phyloP scores from a whole-genome alignment of 768 basidiomycete genomes.

The Nevesoporus exiguus region DNA sequence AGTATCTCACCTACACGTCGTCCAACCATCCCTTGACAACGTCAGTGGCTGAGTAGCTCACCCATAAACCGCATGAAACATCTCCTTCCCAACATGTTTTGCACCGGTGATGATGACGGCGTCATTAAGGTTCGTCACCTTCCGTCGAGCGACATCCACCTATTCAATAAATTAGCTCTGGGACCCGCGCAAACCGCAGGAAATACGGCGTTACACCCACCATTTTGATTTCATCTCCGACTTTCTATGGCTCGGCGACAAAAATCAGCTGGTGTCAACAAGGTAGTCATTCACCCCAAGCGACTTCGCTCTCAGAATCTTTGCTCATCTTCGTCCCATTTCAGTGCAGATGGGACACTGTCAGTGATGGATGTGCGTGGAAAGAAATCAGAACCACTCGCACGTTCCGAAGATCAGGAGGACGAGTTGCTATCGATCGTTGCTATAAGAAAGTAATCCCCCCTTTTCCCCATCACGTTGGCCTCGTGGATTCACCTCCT shows the following conservation, averaged over 20 bases:
- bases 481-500: background rate
- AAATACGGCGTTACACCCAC: slow-evolving; percentile 68
- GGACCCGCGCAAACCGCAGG: slow-evolving; percentile 74
- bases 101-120: slow-evolving; percentile 92
- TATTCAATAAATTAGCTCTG: slow-evolving; percentile 59
- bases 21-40: slow-evolving; percentile 26
- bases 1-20: slow-evolving; percentile 29
- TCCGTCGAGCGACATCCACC: background rate
- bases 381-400: slow-evolving; percentile 70
- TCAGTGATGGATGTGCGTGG: slow-evolving; percentile 90
- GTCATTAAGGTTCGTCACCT: slow-evolving; percentile 70
- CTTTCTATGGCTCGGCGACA: slow-evolving; percentile 81
- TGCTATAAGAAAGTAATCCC: slow-evolving; percentile 71
- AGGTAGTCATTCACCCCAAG: slow-evolving; percentile 48
- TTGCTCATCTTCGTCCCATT: background rate
- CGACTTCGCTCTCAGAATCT: background rate
- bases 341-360: slow-evolving; percentile 87
- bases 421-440: slow-evolving; percentile 88
- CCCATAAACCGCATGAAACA: slow-evolving; percentile 84
- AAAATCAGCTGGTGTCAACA: slow-evolving; percentile 80
- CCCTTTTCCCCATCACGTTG: background rate
- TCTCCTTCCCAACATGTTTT: slow-evolving; percentile 66
- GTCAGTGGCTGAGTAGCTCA: slow-evolving; percentile 47
- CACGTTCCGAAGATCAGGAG: slow-evolving; percentile 93
- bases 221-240: slow-evolving; percentile 96